Percentiles rank a stretch among this genome's conserved stretches.
These are phyloP conservation scores for Myriangium duriaei DNA, from an alignment of 2,329 filamentous ascomycete genomes.

Conservation along the genomic window DNA sequence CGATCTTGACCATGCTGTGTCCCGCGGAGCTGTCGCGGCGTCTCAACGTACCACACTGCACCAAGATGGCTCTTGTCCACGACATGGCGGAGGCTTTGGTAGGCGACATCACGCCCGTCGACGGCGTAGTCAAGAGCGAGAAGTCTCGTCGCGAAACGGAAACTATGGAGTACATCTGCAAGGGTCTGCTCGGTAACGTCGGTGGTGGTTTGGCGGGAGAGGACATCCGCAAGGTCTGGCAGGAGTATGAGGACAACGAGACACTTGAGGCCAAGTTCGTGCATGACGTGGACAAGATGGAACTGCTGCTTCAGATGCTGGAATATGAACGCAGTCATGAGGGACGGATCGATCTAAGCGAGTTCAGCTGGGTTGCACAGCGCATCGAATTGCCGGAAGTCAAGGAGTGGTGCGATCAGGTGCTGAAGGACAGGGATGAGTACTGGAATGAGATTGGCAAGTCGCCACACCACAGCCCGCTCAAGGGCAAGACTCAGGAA, in stretches of 20 bases:
- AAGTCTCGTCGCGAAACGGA: constrained; percentile 77
- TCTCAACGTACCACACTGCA: constrained; percentile 71
- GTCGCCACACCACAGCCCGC: constrained; percentile 15
- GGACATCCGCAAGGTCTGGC: constrained; percentile 71
- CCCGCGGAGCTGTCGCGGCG: constrained; percentile 58
- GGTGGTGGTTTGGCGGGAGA: constrained; percentile 56
- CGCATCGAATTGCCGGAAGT: constrained; percentile 67
- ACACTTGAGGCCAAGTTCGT: constrained; percentile 82
- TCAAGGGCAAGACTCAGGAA: constrained; percentile 8
- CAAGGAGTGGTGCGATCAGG: constrained; percentile 62
- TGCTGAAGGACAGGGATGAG: constrained; percentile 61
- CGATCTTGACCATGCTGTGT: constrained; percentile 84
- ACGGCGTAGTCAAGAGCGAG: constrained; percentile 71
- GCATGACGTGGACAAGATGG: constrained; percentile 95
- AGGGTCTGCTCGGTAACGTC: constrained; percentile 58
- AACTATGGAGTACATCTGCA: constrained; percentile 85
- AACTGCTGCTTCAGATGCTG: constrained; percentile 86
- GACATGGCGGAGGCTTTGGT: constrained; percentile 96
- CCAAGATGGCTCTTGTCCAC: constrained; percentile 90
- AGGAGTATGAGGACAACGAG: constrained; percentile 83
- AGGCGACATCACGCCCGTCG: constrained; percentile 91
- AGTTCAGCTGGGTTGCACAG: constrained; percentile 70
- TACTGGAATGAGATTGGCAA: constrained; percentile 48
- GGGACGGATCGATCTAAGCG: constrained; percentile 60
- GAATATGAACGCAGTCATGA: constrained; percentile 75